phyloP scores from a whole-genome alignment of 2,329 filamentous ascomycete genomes.

The Aspergillus sp. region DNA sequence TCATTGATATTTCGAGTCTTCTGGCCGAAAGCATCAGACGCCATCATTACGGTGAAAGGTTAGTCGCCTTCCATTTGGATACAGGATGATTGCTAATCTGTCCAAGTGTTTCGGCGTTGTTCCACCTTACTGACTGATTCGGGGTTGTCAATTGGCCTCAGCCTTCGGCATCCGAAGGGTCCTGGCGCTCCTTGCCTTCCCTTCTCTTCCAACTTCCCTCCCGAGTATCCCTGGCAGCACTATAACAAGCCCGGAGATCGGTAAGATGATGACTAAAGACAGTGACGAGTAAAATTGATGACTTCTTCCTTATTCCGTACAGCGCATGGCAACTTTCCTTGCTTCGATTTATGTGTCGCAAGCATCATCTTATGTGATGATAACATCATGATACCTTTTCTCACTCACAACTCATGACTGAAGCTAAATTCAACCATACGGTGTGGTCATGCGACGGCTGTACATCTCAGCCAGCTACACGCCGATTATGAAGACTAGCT shows the following conservation, averaged over 20 bases:
- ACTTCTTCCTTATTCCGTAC: slow-evolving; percentile 15
- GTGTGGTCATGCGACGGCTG: not conserved
- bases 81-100: slow-evolving; percentile 21
- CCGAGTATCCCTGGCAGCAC: slow-evolving; percentile 9
- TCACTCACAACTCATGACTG: not conserved
- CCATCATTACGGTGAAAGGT: slow-evolving; percentile 88
- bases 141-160: not conserved
- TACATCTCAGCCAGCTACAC: not conserved
- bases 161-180: not conserved
- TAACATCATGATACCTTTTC: slow-evolving; percentile 7
- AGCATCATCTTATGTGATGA: slow-evolving; percentile 2
- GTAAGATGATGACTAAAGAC: slow-evolving; percentile 26
- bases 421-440: not conserved
- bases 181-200: slow-evolving; percentile 9
- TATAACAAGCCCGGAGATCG: slow-evolving; percentile 11
- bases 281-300: slow-evolving; percentile 25
- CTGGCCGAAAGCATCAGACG: slow-evolving; percentile 89
- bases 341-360: slow-evolving; percentile 1
- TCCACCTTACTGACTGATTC: slow-evolving; percentile 60
- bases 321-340: slow-evolving; percentile 13
- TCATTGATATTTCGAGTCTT: slow-evolving; percentile 85
- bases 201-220: not conserved
- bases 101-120: slow-evolving; percentile 56
- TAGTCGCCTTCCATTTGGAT: slow-evolving; percentile 59
- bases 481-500: not conserved